phyloP scores from a whole-genome alignment of 345 rosid species.

The Psidium friedrichsthalianum region DNA sequence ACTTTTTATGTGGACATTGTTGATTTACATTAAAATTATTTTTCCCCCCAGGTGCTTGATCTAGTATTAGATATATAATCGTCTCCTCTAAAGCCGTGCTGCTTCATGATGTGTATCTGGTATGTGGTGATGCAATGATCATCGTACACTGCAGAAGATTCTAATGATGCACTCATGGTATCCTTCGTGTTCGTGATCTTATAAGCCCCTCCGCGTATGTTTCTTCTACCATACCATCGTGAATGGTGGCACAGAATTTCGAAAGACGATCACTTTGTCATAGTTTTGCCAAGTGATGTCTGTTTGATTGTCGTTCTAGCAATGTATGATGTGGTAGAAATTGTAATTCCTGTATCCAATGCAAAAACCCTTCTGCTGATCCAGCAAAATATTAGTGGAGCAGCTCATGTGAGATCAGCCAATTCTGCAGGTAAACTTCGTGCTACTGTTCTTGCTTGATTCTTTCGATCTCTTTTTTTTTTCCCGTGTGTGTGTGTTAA shows the following conservation, averaged over 20 bases:
- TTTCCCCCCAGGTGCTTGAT: background rate
- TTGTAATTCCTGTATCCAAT: conserved; percentile 49
- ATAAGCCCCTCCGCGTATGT: conserved; percentile 83
- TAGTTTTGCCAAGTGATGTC: conserved; percentile 85
- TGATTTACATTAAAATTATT: background rate
- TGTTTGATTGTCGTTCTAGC: conserved; percentile 86
- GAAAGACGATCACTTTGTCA: conserved; percentile 72
- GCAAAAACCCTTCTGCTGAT: conserved; percentile 64
- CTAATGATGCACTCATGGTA: conserved; percentile 87
- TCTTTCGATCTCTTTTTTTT: background rate
- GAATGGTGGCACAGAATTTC: conserved; percentile 60
- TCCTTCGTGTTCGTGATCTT: conserved; percentile 79
- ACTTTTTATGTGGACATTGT: background rate
- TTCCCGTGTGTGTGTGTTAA: background rate
- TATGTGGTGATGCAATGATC: background rate
- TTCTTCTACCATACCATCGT: conserved; percentile 77
- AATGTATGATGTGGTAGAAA: conserved; percentile 74
- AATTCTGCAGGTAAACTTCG: conserved; percentile 62
- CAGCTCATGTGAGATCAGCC: conserved; percentile 81
- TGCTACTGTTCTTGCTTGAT: background rate
- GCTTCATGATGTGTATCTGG: background rate
- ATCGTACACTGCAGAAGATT: conserved; percentile 39
- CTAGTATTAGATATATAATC: background rate
- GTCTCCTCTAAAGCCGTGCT: background rate
- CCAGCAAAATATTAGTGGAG: conserved; percentile 85